These are phyloP conservation scores for Aspergillus quadricinctus DNA, from an alignment of 2,329 filamentous ascomycete species.

Conservation along the genomic window DNA sequence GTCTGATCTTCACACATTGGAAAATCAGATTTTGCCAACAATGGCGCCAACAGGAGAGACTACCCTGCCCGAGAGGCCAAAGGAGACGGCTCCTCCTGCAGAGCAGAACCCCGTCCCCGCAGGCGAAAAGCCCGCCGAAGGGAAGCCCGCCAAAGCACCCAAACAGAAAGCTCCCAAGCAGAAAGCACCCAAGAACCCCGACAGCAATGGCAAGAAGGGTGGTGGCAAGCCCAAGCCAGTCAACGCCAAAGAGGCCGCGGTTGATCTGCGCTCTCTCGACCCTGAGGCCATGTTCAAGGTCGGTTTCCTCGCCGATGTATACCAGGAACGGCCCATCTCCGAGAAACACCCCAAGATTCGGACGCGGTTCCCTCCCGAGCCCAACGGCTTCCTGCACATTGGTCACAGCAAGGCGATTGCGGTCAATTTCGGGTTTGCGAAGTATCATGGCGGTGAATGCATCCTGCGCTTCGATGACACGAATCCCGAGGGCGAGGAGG, in stretches of 20 bases:
- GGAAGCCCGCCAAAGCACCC: background rate
- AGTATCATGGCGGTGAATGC: slow-evolving; percentile 72
- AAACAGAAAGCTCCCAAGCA: slow-evolving; percentile 4
- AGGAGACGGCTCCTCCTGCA: background rate
- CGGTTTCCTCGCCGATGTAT: slow-evolving; percentile 70
- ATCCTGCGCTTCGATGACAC: slow-evolving; percentile 88
- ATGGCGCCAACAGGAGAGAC: background rate
- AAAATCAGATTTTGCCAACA: background rate
- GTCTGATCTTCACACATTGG: background rate
- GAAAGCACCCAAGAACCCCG: slow-evolving; percentile 21
- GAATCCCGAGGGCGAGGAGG: slow-evolving; percentile 89
- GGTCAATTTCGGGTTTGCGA: slow-evolving; percentile 93
- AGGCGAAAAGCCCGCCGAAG: background rate
- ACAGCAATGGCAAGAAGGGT: slow-evolving; percentile 16
- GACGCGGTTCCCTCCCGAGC: slow-evolving; percentile 78
- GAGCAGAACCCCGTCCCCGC: background rate
- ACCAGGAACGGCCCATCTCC: slow-evolving; percentile 56
- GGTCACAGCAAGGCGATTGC: slow-evolving; percentile 95
- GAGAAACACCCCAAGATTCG: slow-evolving; percentile 38
- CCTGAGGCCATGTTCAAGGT: slow-evolving; percentile 71
- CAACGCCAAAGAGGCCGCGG: slow-evolving; percentile 45
- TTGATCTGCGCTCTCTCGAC: slow-evolving; percentile 28
- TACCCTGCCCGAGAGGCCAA: background rate
- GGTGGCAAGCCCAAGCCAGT: slow-evolving; percentile 24
- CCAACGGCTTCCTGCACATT: slow-evolving; percentile 90